phyloP scores from a whole-genome alignment of 2,329 filamentous ascomycete genomes.

The Cladophialophora yegresii region DNA sequence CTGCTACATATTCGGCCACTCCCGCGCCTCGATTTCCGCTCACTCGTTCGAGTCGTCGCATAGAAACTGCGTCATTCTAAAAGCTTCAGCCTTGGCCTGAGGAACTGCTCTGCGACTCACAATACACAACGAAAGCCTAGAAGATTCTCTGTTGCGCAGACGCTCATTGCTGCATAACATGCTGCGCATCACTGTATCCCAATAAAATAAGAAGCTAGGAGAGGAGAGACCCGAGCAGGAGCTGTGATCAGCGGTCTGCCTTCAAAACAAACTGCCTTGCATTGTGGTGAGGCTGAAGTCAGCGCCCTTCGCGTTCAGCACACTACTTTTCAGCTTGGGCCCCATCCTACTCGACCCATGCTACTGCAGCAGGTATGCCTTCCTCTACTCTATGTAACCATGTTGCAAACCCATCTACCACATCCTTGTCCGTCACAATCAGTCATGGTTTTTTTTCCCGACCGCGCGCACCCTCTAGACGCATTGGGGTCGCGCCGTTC shows the following conservation, averaged over 20 bases:
- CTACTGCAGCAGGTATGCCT: constrained; percentile 19
- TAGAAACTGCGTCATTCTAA: not conserved
- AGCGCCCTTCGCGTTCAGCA: not conserved
- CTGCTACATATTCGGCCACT: constrained; percentile 3
- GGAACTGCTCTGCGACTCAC: not conserved
- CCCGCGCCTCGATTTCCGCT: not conserved
- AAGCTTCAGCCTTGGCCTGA: not conserved
- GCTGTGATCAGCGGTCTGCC: not conserved
- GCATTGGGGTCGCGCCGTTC: not conserved
- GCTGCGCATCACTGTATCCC: constrained; percentile 17
- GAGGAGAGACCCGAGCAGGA: not conserved
- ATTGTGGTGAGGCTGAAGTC: constrained; percentile 13
- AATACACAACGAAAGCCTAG: not conserved
- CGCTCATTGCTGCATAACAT: constrained; percentile 20
- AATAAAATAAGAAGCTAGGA: constrained; percentile 23
- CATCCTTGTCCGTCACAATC: not conserved
- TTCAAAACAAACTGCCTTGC: not conserved
- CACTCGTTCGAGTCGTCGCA: not conserved
- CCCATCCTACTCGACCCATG: constrained; percentile 17
- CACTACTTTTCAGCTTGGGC: constrained; percentile 10
- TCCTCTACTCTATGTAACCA: not conserved
- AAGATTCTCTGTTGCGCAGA: constrained; percentile 2
- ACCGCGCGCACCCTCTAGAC: not conserved
- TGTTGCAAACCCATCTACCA: not conserved
- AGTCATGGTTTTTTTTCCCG: not conserved